Evolutionary conservation across 1,284 basidiomycete genomes (phyloP), one percentile per base, ranked within the genome.

Genomic region (Ustilago nuda): DNA sequence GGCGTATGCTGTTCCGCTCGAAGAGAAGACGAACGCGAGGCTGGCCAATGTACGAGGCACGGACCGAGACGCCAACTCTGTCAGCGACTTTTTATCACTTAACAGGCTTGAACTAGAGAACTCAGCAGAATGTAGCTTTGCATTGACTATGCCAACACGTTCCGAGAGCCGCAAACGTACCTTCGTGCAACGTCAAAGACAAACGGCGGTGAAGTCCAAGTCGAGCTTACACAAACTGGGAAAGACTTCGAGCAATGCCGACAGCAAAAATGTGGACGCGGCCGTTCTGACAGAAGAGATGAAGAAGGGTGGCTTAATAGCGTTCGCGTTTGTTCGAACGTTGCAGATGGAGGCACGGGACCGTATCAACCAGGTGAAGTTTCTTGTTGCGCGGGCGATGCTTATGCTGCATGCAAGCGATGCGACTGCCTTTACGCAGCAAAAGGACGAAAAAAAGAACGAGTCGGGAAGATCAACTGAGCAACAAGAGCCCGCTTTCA

Each of bases 361-460:
- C 23, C 67, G 73, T 39, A 61, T 67, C 58, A 72, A 76, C 32
- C 68, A 65, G 36, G 59, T 72, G 32, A 76, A 76, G 37, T 66
- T 71, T 17, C 45, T 76, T 12, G 17, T 76, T 19, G 73, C 65
- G 1, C 60, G 54, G 15, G 61, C 68, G 2, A n/a, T 76, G 37
- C 12, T 52, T 19, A 27, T 30, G 9, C 35, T 63, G 48, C 39
- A 62, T 6, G 17, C 33, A 1, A 37, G 17, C 23, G 46, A 30
- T 19, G 8, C 30, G 19, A 13, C 56, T 35, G 35, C 7, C 32
- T n/a, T 11, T 17, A 19, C 13, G 32, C 36, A 19, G 12, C 19
- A 55, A 12, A 50, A 61, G 13, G 9, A 9, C 6, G 45, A 36
- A 51, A 41, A 43, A 37, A 23, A 19, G 27, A 33, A 55, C 19